Conservation (phyloP, 495 filamentous ascomycete genomes). For the Pseudevernia furfuracea region DNA sequence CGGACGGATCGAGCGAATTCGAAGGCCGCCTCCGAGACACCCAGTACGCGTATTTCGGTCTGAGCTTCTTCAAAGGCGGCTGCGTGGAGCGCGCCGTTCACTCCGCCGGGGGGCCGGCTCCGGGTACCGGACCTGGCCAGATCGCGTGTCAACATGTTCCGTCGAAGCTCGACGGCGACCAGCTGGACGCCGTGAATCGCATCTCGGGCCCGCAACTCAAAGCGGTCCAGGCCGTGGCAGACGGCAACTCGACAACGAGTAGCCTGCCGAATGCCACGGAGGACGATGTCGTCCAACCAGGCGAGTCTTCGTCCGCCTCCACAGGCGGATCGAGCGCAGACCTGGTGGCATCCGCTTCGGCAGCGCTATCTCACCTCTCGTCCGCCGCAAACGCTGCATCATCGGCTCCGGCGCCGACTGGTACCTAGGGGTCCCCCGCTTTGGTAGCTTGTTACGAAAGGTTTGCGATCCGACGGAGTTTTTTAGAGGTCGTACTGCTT, state of each 20-base stretch:
- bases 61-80: slow-evolving; percentile 11
- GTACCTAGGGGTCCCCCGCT: background rate
- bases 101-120: background rate
- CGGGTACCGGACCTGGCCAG: background rate
- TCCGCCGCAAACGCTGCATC: background rate
- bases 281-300: background rate
- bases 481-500: too few relatives aligned
- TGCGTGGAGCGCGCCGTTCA: slow-evolving; percentile 7
- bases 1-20: background rate
- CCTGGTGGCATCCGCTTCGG: background rate
- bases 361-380: slow-evolving; percentile 1
- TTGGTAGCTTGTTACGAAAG: too few relatives aligned
- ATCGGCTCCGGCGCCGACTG: background rate
- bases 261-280: background rate
- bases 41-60: slow-evolving; percentile 1
- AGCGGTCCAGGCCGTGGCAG: slow-evolving; percentile 1
- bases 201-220: background rate
- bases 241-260: background rate
- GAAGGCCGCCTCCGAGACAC: background rate
- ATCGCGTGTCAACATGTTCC: background rate
- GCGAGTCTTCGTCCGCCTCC: too few relatives aligned
- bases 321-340: background rate
- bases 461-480: too few relatives aligned
- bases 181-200: background rate
- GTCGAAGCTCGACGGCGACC: background rate